phyloP scores from a whole-genome alignment of 1,284 basidiomycete genomes.

The Sanghuangporus baumii region DNA sequence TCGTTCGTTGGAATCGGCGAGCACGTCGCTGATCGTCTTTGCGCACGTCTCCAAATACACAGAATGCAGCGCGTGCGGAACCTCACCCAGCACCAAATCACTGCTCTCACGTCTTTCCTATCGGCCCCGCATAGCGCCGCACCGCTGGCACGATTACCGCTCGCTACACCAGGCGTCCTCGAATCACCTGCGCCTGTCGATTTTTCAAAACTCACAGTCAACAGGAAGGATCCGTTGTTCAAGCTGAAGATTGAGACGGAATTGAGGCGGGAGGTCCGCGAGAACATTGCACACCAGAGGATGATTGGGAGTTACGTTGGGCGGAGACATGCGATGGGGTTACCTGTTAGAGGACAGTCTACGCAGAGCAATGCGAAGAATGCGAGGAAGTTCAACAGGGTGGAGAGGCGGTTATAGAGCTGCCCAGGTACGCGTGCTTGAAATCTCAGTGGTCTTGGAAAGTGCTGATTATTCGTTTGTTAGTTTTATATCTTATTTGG shows the following conservation, averaged over 20 bases:
- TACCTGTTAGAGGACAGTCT: constrained; percentile 87
- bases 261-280: constrained; percentile 69
- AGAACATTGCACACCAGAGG: constrained; percentile 86
- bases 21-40: constrained; percentile 69
- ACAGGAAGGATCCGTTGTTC: constrained; percentile 51
- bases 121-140: constrained; percentile 74
- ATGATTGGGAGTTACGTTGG: constrained; percentile 89
- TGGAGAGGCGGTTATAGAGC: constrained; percentile 40
- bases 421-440: not conserved
- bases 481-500: not conserved
- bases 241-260: constrained; percentile 80
- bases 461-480: not conserved
- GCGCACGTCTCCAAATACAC: constrained; percentile 86
- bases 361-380: constrained; percentile 84
- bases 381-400: constrained; percentile 78
- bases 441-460: not conserved
- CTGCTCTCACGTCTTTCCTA: constrained; percentile 80
- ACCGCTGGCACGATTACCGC: constrained; percentile 54
- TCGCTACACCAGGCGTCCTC: constrained; percentile 48
- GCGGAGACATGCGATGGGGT: constrained; percentile 79
- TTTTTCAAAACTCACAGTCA: not conserved
- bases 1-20: constrained; percentile 81
- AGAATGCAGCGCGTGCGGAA: constrained; percentile 71
- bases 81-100: constrained; percentile 76
- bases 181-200: constrained; percentile 30